Evolutionary conservation across 441 rosid genomes (phyloP).

Genomic region (Gossypium trilobum): DNA sequence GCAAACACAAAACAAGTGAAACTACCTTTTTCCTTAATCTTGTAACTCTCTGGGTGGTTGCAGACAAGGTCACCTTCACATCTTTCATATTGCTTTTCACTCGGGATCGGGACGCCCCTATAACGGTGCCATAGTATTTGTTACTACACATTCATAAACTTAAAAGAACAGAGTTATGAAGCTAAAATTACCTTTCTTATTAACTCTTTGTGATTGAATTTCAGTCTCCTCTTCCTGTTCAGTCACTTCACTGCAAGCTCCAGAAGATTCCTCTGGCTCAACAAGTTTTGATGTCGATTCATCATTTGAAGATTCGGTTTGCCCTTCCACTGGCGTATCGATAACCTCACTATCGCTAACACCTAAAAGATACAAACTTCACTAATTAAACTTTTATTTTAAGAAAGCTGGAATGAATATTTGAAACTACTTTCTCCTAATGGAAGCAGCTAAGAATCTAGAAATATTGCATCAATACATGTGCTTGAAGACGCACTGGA

Average conservation of each 20-base stretch:
- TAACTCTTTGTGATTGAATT: constrained; percentile 25
- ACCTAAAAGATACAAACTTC: constrained; percentile 6
- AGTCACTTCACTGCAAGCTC: constrained; percentile 34
- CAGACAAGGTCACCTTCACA: constrained; percentile 15
- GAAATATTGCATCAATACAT: neutral
- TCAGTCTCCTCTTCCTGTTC: constrained; percentile 31
- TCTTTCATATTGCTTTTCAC: constrained; percentile 24
- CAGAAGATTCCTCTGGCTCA: constrained; percentile 30
- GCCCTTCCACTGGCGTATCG: constrained; percentile 36
- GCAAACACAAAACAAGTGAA: neutral
- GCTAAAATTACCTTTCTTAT: constrained; percentile 26
- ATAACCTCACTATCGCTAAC: constrained; percentile 47
- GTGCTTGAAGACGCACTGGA: neutral
- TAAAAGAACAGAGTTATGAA: neutral
- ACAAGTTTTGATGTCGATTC: constrained; percentile 17
- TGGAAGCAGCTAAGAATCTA: neutral
- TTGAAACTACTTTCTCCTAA: neutral
- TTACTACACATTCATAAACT: neutral
- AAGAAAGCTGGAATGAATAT: neutral
- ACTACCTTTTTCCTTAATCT: constrained; percentile 34
- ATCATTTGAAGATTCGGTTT: constrained; percentile 18
- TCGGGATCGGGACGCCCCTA: constrained; percentile 29
- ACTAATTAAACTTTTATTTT: neutral
- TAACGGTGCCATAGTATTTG: constrained; percentile 5
- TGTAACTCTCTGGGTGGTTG: constrained; percentile 22